Base-by-base conservation (phyloP, 2,329 filamentous ascomycete species). In the Rhynchosporium graminicola region DNA sequence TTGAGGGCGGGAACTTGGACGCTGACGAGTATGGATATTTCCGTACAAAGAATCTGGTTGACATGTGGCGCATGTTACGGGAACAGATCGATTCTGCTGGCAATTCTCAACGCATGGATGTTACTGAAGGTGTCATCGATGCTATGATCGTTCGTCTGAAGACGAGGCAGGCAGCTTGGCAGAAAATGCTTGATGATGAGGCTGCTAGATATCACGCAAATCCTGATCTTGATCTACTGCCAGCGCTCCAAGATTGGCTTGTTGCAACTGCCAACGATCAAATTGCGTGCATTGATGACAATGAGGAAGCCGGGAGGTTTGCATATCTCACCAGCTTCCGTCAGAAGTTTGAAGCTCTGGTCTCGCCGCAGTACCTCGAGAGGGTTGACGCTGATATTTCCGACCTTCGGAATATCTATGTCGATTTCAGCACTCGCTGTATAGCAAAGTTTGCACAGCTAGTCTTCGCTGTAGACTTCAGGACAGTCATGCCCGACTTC, bases 211-310 rank as follows among this genome's bases (percentile, higher is more conserved):
- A 92, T 76, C 88, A 89, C 75, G 73, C 77, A 2, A 80, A 76
- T 65, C 66, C 70, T n/a, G 85, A 87, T 55, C 76, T 87, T 8
- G 85, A 89, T 59, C 83, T 86, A 15, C 87, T 90, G 72, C 92
- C 96, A 74, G 86, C 89, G 3, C 80, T 97, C 33, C 91, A 96
- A 74, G 95, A 99, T 78, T 99, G 94, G 92, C 88, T 99, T 61
- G 87, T 99, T 59, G 93, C 95, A 51, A 92, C 96, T 62, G 95
- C 96, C 69, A 99, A 99, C 78, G 95, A 99, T 77, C 95, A 99
- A 76, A 98, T 99, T 74, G 93, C 93, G 61, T 97, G 92, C 76
- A 97, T 99, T 72, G 95, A 98, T 75, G 96, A 98, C 73, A 89
- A 89, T 68, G 89, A 91, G 65, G 89, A 91, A 59, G 86, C 87